Evolutionary conservation across 2,329 filamentous ascomycete species (phyloP), one percentile per base, ranked within the genome.

Genomic region (Parastagonospora avenae): DNA sequence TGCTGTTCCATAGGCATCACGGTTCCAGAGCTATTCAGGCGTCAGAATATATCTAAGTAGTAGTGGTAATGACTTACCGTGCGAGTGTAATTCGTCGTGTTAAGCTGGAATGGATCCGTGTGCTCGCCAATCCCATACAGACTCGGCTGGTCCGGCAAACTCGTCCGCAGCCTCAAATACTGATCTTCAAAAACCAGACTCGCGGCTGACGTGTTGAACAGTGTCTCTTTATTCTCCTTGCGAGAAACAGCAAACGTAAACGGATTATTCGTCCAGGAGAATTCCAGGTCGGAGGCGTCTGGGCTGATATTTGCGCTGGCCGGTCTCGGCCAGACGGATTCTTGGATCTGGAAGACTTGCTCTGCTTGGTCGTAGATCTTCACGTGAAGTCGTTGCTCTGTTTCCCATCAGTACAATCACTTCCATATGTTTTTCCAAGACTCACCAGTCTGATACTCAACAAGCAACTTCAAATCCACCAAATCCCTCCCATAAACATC

Each of bases 71-170:
- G 2, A 89, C 51, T 83, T 76, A 24, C 63, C 39, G 66, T 68
- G 19, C 63, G 53, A 3, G 83, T 85, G 68, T 90, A 90, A 71
- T 88, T 82, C 29, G 82, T 85, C 0, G 84, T 88, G 54, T 86
- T 85, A 51, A 92, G 77, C 40, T 83, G 81, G 63, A 90, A 85
- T 2, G 83, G 77, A 63, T 92, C 89, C 0, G 84, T 86, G 60
- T 91, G 87, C 73, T 92, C 90, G 36, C 90, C 90, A 5, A 93
- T 79, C 1, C 90, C 90, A 65, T 93, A 93, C 4, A 94, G 76
- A 61, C 87, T 83, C 0, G 89, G 87, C 38, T 84, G 77, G 1
- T 82, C 73, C 0, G 90, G 89, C 10, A 93, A 78, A 52, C 79
- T 81, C 0, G 90, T 92, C 42, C 87, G 81, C 48, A 93, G 77